Conservation (phyloP, 176 grass and related monocot species). For the Triticum dicoccoides region DNA sequence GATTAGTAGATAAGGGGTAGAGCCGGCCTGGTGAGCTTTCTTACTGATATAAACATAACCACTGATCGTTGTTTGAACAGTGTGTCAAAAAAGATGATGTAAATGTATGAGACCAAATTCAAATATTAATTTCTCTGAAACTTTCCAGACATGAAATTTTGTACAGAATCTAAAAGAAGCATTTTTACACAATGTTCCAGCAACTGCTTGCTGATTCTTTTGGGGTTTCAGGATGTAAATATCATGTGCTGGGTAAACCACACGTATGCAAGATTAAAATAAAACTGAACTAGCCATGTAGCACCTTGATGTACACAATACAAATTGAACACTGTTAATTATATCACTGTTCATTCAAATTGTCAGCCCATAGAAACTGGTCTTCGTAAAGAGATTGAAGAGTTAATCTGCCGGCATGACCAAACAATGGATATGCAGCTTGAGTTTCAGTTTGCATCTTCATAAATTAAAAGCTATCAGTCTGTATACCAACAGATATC, state of each 20-base stretch:
- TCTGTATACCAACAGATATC: neutral
- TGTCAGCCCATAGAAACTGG: neutral
- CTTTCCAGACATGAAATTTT: neutral
- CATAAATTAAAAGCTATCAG: neutral
- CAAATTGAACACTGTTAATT: neutral
- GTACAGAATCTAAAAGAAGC: neutral
- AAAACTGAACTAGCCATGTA: neutral
- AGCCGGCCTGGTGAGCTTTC: neutral
- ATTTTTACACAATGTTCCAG: neutral
- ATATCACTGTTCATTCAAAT: constrained; percentile 16
- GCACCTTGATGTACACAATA: constrained; percentile 11
- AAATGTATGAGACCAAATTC: neutral
- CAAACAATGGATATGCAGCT: neutral
- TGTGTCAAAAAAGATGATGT: neutral
- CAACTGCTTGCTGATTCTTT: neutral
- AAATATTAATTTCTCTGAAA: neutral
- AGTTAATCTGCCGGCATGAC: neutral
- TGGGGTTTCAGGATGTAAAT: neutral
- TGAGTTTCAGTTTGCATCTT: neutral
- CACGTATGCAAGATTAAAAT: constrained; percentile 6
- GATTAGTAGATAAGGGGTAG: neutral
- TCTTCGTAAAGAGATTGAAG: neutral
- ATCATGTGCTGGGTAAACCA: neutral
- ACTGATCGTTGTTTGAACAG: neutral
- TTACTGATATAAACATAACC: neutral